Percentiles rank a stretch among this genome's conserved stretches.
phyloP scores from a whole-genome alignment of 179 eudicot genomes.

The Silene coronaria region DNA sequence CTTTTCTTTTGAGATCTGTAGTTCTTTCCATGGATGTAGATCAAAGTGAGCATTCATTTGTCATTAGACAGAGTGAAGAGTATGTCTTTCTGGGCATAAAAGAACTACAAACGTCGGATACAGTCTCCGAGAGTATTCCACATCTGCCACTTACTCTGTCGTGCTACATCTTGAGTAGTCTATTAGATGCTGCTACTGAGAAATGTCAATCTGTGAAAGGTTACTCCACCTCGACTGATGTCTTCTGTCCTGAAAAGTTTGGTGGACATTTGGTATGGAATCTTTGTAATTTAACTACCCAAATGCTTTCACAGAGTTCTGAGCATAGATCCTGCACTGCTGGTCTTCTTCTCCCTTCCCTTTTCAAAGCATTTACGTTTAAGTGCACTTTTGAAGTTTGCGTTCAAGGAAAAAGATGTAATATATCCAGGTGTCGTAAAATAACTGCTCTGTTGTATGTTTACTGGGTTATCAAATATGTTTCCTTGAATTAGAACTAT shows the following conservation, averaged over 20 bases:
- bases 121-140: slow-evolving; percentile 16
- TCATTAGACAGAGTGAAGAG: slow-evolving; percentile 40
- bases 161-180: slow-evolving; percentile 56
- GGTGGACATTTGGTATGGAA: slow-evolving; percentile 63
- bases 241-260: slow-evolving; percentile 31
- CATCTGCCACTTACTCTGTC: slow-evolving; percentile 46
- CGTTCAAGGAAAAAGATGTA: slow-evolving; percentile 39
- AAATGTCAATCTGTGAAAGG: slow-evolving; percentile 28
- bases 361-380: slow-evolving; percentile 50
- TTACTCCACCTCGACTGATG: slow-evolving; percentile 22
- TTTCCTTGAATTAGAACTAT: not conserved
- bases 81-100: slow-evolving; percentile 26
- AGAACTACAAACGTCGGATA: slow-evolving; percentile 19
- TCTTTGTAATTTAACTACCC: slow-evolving; percentile 50
- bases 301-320: slow-evolving; percentile 63
- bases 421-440: slow-evolving; percentile 55
- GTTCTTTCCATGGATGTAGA: slow-evolving; percentile 57
- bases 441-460: not conserved
- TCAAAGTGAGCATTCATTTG: slow-evolving; percentile 43
- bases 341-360: slow-evolving; percentile 55
- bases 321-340: slow-evolving; percentile 73
- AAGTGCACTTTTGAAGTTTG: slow-evolving; percentile 39
- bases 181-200: slow-evolving; percentile 50
- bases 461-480: not conserved
- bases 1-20: slow-evolving; percentile 57